Conservation (phyloP, 805 yeast genomes). For the Barnettozyma californica region DNA sequence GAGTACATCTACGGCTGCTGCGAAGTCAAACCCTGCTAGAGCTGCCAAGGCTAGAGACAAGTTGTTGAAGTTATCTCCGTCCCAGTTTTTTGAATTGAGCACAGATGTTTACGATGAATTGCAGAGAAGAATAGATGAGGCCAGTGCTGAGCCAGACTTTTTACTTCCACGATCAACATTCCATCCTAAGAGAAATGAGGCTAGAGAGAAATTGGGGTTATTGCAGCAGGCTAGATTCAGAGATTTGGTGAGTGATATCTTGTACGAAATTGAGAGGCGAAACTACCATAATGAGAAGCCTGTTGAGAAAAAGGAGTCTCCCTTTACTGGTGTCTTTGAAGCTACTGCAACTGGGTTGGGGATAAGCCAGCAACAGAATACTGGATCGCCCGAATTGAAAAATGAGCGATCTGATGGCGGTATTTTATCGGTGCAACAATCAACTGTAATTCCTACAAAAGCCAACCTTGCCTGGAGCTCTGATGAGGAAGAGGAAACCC, state of each 20-base stretch:
- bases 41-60: constrained; percentile 84
- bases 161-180: constrained; percentile 66
- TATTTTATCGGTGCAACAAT: constrained; percentile 45
- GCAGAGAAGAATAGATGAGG: constrained; percentile 65
- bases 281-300: constrained; percentile 36
- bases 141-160: constrained; percentile 52
- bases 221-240: constrained; percentile 78
- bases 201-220: constrained; percentile 84
- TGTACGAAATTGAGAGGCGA: constrained; percentile 80
- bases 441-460: constrained; percentile 77
- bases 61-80: constrained; percentile 67
- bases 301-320: neutral
- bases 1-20: constrained; percentile 17
- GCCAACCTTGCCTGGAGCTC: constrained; percentile 86
- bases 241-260: constrained; percentile 86
- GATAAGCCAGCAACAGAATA: neutral
- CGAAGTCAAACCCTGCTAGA: constrained; percentile 35
- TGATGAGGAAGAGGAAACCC: constrained; percentile 63
- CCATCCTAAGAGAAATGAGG: constrained; percentile 94
- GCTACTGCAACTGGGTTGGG: constrained; percentile 3
- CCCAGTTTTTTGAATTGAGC: constrained; percentile 84
- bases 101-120: constrained; percentile 95
- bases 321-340: neutral
- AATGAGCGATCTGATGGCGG: constrained; percentile 8
- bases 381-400: neutral